These are phyloP conservation scores for Candida buenavistaensis DNA, from an alignment of 1,139 yeast species.

Conservation along the genomic window DNA sequence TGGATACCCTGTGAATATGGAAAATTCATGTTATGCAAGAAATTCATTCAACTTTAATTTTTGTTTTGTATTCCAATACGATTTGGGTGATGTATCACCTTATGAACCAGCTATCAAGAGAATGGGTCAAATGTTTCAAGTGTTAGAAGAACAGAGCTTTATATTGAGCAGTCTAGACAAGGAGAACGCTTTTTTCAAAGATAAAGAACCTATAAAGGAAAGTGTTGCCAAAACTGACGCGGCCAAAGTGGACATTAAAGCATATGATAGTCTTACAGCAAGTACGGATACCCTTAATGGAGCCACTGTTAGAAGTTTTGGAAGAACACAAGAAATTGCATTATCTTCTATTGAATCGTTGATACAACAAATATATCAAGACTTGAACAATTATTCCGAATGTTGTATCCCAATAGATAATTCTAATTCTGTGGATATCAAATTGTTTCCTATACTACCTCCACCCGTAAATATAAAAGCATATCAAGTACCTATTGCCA, in stretches of 20 bases:
- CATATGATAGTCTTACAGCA: neutral
- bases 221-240: neutral
- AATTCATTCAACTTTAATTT: slow-evolving; percentile 92
- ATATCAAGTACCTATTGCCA: slow-evolving; percentile 84
- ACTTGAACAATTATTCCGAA: slow-evolving; percentile 90
- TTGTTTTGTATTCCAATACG: slow-evolving; percentile 85
- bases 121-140: slow-evolving; percentile 85
- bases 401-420: slow-evolving; percentile 92
- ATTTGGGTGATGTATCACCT: slow-evolving; percentile 71
- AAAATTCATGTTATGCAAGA: slow-evolving; percentile 74
- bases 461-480: slow-evolving; percentile 78
- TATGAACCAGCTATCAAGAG: slow-evolving; percentile 84
- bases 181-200: slow-evolving; percentile 36
- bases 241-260: slow-evolving; percentile 1
- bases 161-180: slow-evolving; percentile 59
- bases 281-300: slow-evolving; percentile 4
- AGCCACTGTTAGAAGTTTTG: slow-evolving; percentile 36
- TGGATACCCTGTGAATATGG: slow-evolving; percentile 90
- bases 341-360: slow-evolving; percentile 72
- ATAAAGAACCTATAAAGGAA: too few relatives aligned
- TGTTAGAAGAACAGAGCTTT: slow-evolving; percentile 85
- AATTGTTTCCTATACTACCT: slow-evolving; percentile 81
- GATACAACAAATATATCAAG: slow-evolving; percentile 87
- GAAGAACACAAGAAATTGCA: slow-evolving; percentile 41
- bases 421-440: slow-evolving; percentile 88